phyloP scores from a whole-genome alignment of 2,329 filamentous ascomycete genomes.

The Sporothrix globosa region DNA sequence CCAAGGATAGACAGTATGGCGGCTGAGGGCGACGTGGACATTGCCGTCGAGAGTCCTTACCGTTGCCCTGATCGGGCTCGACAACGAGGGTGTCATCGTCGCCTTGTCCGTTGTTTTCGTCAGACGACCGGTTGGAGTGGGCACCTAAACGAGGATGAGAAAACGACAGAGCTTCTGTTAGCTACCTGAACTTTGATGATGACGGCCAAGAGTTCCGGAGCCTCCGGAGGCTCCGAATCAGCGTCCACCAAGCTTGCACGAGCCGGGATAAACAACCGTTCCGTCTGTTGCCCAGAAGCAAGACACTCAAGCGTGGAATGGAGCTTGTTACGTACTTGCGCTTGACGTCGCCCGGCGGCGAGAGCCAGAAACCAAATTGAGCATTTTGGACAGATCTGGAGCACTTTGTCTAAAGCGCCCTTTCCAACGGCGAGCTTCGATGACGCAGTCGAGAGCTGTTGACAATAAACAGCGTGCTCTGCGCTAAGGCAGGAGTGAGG shows the following conservation, averaged over 20 bases:
- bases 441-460: conserved; percentile 5
- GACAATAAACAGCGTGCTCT: background rate
- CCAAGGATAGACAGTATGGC: background rate
- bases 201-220: background rate
- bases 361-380: conserved; percentile 32
- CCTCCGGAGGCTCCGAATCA: background rate
- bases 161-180: conserved; percentile 13
- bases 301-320: background rate
- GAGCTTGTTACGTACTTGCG: conserved; percentile 42
- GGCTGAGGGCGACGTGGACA: background rate
- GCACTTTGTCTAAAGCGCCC: background rate
- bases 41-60: conserved; percentile 55
- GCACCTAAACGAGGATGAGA: conserved; percentile 29
- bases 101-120: conserved; percentile 55
- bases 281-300: background rate
- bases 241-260: background rate
- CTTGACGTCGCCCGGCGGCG: conserved; percentile 44
- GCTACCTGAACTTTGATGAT: background rate
- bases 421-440: conserved; percentile 18
- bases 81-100: conserved; percentile 80
- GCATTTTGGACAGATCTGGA: conserved; percentile 28
- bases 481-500: conserved; percentile 3
- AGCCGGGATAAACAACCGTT: background rate
- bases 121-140: conserved; percentile 50
- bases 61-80: conserved; percentile 91